Percentiles rank a stretch among this genome's conserved stretches.
phyloP scores from a whole-genome alignment of 148 eudicot species.

The Silene conica region DNA sequence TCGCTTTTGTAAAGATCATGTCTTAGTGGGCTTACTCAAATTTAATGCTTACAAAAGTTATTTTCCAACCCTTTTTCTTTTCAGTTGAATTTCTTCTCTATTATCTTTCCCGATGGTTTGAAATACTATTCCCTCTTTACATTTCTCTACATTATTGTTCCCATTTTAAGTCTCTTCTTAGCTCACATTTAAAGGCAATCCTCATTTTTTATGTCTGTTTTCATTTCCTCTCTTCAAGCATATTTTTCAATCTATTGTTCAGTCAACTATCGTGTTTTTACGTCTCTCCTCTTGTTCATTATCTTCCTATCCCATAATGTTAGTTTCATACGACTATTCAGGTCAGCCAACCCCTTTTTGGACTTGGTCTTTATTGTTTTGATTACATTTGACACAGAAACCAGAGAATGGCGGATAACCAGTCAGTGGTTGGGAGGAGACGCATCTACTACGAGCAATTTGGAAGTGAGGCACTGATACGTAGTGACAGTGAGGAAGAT shows the following conservation, averaged over 20 bases:
- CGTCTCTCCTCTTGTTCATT: neutral
- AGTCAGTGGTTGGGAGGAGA: constrained; percentile 83
- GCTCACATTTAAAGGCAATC: neutral
- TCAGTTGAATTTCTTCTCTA: neutral
- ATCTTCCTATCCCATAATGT: neutral
- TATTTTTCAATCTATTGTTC: neutral
- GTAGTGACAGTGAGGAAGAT: constrained; percentile 96
- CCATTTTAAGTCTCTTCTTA: neutral
- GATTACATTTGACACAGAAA: constrained; percentile 46
- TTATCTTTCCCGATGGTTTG: neutral
- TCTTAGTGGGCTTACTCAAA: constrained; percentile 2
- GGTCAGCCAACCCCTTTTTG: neutral
- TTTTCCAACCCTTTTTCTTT: neutral
- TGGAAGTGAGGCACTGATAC: constrained; percentile 75
- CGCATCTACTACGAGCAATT: constrained; percentile 79
- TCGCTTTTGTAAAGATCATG: neutral
- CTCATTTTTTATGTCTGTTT: neutral
- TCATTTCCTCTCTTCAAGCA: neutral
- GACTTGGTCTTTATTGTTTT: neutral
- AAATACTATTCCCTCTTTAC: neutral
- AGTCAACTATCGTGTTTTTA: neutral
- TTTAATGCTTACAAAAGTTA: neutral
- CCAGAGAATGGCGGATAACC: constrained; percentile 93
- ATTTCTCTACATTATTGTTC: neutral
- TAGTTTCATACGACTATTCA: neutral